Evolutionary conservation across 257 asterid species (phyloP).

Genomic region (Petrea volubilis): DNA sequence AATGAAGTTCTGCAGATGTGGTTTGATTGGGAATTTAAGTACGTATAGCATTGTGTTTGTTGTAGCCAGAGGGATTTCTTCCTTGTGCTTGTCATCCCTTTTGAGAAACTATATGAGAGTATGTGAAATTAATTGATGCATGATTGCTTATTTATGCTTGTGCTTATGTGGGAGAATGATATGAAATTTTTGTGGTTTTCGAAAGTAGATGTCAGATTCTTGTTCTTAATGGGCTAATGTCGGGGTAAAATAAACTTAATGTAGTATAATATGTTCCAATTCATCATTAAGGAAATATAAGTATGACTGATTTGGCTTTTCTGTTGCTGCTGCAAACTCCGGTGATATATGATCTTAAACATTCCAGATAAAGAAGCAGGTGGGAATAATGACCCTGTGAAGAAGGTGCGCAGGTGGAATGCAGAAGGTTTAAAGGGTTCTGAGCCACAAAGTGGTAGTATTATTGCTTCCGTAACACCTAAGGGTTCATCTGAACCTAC

Average conservation of each 20-base stretch:
- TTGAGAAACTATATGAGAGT: background rate
- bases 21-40: background rate
- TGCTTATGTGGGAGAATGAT: background rate
- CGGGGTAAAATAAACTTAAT: background rate
- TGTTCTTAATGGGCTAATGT: background rate
- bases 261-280: background rate
- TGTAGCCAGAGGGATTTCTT: conserved; percentile 7
- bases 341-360: conserved; percentile 8
- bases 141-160: background rate
- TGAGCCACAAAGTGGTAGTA: conserved; percentile 43
- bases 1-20: background rate
- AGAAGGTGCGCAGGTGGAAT: conserved; percentile 75
- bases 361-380: conserved; percentile 52
- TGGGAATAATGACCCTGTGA: conserved; percentile 50
- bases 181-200: background rate
- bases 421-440: conserved; percentile 50
- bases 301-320: background rate
- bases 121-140: background rate
- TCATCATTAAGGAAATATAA: background rate
- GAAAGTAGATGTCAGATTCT: background rate
- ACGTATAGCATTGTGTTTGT: background rate
- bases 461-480: conserved; percentile 38
- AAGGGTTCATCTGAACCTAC: conserved; percentile 49
- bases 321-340: background rate
- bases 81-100: background rate